Base-by-base conservation (phyloP, 495 filamentous ascomycete genomes). In the Halenospora varia region DNA sequence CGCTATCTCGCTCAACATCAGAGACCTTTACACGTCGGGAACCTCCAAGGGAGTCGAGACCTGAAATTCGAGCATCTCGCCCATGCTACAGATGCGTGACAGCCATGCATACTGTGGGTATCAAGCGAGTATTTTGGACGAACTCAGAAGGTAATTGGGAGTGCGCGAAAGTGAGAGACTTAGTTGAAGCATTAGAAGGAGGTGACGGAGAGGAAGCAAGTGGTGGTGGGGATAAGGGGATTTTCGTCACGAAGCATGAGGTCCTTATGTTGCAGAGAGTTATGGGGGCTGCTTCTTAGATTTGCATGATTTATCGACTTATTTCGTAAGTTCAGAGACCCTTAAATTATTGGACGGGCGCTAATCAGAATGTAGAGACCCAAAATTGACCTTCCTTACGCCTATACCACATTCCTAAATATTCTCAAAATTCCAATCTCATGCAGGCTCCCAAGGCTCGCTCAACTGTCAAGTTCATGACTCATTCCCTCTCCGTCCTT, bases 81-180 rank as follows among this genome's bases (percentile, higher is more conserved):
- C 78, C 77, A 0, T 80, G 78, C 64, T 80, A 82, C 54, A 70
- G 77, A 10, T 82, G 77, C 53, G 72, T 80, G 24, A 66, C 57
- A 1, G 75, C 77, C 54, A 80, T 80, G 75, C 68, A 75, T 48
- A 71, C 70, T 6, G 78, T 73, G 1, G 78, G 77, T 18, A 77
- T 82, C 69, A 80, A 77, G 67, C 71, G 75, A 19, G 75, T 78
- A 10, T 80, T 80, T 56, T 81, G 77, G 78, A 80, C 76, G 10
- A 78, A 72, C 40, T 61, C 71, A 10, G 62, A 65, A 15, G 77
- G 75, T 0, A 60, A 65, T 25, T 80, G 76, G 78, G 76, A 80
- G 61, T 72, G 75, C 17, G 74, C 70, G 2, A 79, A 79, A 61
- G 75, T 79, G 1, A 63, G 73, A 13, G 75, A 79, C 59, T 60